Evolutionary conservation across 2,329 filamentous ascomycete genomes (phyloP), one percentile per base, ranked within the genome.

Genomic region (Fonsecaea pedrosoi): DNA sequence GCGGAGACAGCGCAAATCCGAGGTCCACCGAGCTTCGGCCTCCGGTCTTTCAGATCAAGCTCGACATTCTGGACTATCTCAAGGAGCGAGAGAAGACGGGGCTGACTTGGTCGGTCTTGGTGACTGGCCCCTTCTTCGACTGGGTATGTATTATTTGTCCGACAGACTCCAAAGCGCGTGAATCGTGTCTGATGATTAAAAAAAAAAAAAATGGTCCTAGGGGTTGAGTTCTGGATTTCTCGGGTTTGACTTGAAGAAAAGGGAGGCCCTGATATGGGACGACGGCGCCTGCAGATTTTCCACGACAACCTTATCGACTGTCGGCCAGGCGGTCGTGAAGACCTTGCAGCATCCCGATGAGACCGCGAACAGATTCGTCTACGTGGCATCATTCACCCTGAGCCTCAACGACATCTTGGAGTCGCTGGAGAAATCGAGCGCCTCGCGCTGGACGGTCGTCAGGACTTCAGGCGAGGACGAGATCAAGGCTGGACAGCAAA

Each of bases 291-390:
- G 67, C 3, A 67, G 74, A 9, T 83, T 87, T 74, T 84, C 80
- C 54, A 63, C 79, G 8, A 85, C 85, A 0, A 84, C 80, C 0
- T 76, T 87, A 0, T 69, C 74, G 0, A 78, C 78, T 1, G 71
- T 87, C 12, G 85, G 76, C 0, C 77, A 81, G 21, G 82, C 80
- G 1, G 78, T 88, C 0, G 80, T 82, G 0, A 82, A 81, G 0
- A 75, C 86, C 1, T 73, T 87, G 1, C 62, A 71, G 10, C 78
- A 86, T 62, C 81, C 79, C 0, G 79, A 83, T 1, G 81, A 85
- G 73, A 87, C 86, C 12, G 82, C 81, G 74, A 87, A 89, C 73
- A 77, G 81, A 3, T 67, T 73, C 4, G 78, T 88, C 1, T 81
- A 78, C 64, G 75, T 85, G 18, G 73, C 82, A 2, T 80, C 82